Percentiles rank a stretch among this genome's conserved stretches.
Evolutionary conservation across 164 flowering plant species (phyloP).

Genomic region (Vitis riparia): DNA sequence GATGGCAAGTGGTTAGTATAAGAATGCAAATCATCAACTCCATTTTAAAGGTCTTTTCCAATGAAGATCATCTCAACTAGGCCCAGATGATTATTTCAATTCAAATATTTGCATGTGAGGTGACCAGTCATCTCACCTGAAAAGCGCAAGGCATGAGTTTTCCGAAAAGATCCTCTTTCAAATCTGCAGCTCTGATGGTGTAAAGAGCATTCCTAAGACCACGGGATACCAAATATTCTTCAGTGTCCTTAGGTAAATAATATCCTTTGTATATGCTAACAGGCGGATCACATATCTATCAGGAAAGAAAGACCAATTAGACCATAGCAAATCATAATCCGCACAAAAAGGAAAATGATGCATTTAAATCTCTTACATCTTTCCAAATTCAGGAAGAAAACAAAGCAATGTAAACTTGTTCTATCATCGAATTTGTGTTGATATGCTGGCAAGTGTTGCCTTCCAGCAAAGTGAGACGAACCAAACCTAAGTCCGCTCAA

Average conservation of each 20-base stretch:
- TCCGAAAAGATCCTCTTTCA: constrained; percentile 71
- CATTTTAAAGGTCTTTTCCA: no score
- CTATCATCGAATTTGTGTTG: no score
- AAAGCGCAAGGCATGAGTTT: constrained; percentile 60
- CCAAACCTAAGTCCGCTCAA: background rate
- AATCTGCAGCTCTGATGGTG: constrained; percentile 61
- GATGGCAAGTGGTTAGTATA: no score
- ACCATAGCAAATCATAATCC: background rate
- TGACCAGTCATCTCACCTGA: constrained; percentile 45
- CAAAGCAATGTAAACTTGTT: background rate
- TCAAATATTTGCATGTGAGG: background rate
- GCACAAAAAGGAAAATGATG: background rate
- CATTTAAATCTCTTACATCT: background rate
- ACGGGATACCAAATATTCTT: constrained; percentile 54
- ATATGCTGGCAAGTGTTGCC: no score
- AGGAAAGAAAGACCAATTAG: constrained; percentile 8
- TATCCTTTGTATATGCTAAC: constrained; percentile 83
- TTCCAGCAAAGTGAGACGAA: no score
- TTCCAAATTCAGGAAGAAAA: background rate
- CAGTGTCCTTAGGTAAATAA: constrained; percentile 61
- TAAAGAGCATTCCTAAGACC: constrained; percentile 82
- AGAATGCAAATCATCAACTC: no score
- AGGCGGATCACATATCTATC: constrained; percentile 79
- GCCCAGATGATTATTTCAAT: background rate
- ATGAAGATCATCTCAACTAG: no score